Conservation (phyloP, 306 rosid species). For the Castanea sativa region DNA sequence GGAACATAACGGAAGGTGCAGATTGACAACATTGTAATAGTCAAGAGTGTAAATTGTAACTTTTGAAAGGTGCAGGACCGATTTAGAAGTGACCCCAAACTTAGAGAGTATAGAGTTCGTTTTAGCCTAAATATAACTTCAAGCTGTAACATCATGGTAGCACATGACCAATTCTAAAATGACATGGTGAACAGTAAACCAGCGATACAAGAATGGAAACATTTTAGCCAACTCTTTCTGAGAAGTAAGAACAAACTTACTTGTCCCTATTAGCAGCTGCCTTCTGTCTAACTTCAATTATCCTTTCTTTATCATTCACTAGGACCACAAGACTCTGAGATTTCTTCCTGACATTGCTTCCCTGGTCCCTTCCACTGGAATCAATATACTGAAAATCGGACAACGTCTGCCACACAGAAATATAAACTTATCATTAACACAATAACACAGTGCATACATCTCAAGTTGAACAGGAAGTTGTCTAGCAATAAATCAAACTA, state of each 20-base stretch:
- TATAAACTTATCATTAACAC: constrained; percentile 24
- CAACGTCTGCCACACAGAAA: constrained; percentile 55
- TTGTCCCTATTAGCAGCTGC: constrained; percentile 87
- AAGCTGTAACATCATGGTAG: neutral
- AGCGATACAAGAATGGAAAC: neutral
- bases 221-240: neutral
- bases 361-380: constrained; percentile 92
- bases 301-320: constrained; percentile 86
- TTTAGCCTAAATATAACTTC: neutral
- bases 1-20: no score
- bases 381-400: constrained; percentile 79
- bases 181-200: neutral
- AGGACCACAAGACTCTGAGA: constrained; percentile 77
- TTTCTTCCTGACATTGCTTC: constrained; percentile 85
- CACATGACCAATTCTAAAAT: neutral
- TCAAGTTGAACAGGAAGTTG: neutral
- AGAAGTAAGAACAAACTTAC: constrained; percentile 38
- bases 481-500: constrained; percentile 15
- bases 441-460: constrained; percentile 3
- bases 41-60: no score
- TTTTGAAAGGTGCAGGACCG: no score
- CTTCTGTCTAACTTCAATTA: constrained; percentile 80
- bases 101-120: no score
- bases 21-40: no score
- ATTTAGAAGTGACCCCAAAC: no score